These are phyloP conservation scores for Paramecium pentaurelia DNA, from an alignment of 73 alveolate genomes.

Conservation along the genomic window DNA sequence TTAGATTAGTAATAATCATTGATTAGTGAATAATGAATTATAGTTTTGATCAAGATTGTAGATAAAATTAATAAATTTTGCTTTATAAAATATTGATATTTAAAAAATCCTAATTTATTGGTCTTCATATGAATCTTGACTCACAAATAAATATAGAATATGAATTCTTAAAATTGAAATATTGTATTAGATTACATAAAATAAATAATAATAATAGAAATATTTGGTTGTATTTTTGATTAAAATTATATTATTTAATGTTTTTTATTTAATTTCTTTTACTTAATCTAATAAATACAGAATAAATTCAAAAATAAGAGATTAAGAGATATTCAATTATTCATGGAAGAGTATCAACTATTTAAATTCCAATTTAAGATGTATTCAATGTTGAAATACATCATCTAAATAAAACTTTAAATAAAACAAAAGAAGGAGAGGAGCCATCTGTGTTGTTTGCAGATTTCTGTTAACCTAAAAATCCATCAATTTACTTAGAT, in stretches of 20 bases:
- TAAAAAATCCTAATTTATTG: too few species aligned
- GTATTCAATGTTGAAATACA: neutral
- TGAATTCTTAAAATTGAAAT: too few species aligned
- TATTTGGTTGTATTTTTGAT: neutral
- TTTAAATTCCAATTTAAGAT: neutral
- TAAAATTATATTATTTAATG: neutral
- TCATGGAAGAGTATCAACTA: neutral
- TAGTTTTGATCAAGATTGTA: too few species aligned
- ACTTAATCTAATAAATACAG: neutral
- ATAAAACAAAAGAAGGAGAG: neutral
- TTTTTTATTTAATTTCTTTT: too few species aligned
- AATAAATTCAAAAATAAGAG: neutral
- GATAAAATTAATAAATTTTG: too few species aligned
- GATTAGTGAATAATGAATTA: too few species aligned
- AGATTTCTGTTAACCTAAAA: neutral
- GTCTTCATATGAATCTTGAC: too few species aligned
- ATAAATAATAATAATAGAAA: too few species aligned
- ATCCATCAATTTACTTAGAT: neutral
- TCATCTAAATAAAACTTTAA: neutral
- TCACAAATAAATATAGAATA: too few species aligned
- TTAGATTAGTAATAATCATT: too few species aligned
- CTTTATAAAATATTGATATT: too few species aligned
- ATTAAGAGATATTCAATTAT: neutral
- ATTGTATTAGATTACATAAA: too few species aligned
- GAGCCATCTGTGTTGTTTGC: neutral